Conservation (phyloP, 2,329 filamentous ascomycete genomes). For the Lecanicillium sp. region DNA sequence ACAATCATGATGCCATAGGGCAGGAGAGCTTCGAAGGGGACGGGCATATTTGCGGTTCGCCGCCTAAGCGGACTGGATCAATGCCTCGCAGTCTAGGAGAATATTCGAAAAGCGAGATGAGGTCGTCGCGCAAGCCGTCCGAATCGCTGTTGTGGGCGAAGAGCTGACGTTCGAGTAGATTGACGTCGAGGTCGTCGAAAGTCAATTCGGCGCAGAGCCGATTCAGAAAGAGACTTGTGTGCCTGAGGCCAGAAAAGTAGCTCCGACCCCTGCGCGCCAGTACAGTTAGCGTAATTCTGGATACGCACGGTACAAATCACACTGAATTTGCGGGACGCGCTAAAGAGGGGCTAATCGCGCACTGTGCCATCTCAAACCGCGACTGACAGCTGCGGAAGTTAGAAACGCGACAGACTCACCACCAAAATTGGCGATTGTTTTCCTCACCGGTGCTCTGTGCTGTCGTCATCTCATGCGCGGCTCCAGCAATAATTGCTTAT, state of each 20-base stretch:
- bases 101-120: background rate
- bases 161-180: background rate
- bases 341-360: slow-evolving; percentile 6
- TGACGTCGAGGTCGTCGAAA: slow-evolving; percentile 5
- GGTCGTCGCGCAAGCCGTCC: background rate
- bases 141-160: background rate
- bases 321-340: background rate
- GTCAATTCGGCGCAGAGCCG: slow-evolving; percentile 7
- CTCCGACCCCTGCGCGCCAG: slow-evolving; percentile 5
- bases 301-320: slow-evolving; percentile 3
- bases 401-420: slow-evolving; percentile 8
- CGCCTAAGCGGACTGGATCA: slow-evolving; percentile 21
- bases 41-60: slow-evolving; percentile 39
- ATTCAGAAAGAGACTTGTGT: background rate
- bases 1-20: slow-evolving; percentile 56
- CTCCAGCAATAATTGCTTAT: background rate
- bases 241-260: slow-evolving; percentile 8
- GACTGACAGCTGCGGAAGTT: background rate
- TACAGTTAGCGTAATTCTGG: slow-evolving; percentile 7
- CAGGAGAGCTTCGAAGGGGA: slow-evolving; percentile 56
- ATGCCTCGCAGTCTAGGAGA: slow-evolving; percentile 2
- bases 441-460: background rate
- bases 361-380: slow-evolving; percentile 8
- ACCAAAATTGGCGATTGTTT: slow-evolving; percentile 3
- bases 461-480: slow-evolving; percentile 3